These are phyloP conservation scores for Mrakia gelida DNA, from an alignment of 768 basidiomycete genomes.

Conservation along the genomic window DNA sequence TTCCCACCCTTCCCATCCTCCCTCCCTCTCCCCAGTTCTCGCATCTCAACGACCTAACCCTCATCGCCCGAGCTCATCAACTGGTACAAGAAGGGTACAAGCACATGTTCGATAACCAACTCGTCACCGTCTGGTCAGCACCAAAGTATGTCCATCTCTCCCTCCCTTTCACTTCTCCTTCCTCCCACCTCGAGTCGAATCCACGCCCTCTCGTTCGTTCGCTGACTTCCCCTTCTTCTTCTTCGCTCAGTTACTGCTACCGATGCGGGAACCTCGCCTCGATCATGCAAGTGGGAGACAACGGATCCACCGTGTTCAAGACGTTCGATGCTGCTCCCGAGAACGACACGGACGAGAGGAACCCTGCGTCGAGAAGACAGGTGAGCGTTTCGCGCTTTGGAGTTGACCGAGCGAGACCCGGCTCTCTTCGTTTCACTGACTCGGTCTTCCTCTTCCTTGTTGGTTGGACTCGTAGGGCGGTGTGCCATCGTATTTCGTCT, in stretches of 20 bases:
- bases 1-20: neutral
- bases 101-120: constrained; percentile 42
- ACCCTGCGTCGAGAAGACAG: constrained; percentile 63
- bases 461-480: constrained; percentile 26
- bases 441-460: neutral
- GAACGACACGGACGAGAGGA: constrained; percentile 78
- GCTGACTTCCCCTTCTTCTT: neutral
- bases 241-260: constrained; percentile 44
- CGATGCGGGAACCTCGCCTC: constrained; percentile 80
- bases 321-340: constrained; percentile 84
- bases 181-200: too few relatives aligned
- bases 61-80: constrained; percentile 94
- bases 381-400: constrained; percentile 48
- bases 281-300: constrained; percentile 76
- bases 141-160: constrained; percentile 49
- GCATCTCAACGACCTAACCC: constrained; percentile 76
- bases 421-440: neutral
- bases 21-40: constrained; percentile 61
- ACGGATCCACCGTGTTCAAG: constrained; percentile 62
- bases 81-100: constrained; percentile 84
- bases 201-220: neutral
- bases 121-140: constrained; percentile 90
- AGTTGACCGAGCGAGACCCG: too few relatives aligned
- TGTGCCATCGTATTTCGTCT: constrained; percentile 30
- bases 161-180: neutral